phyloP scores from a whole-genome alignment of 441 rosid species.

The Adansonia madagascariensis region DNA sequence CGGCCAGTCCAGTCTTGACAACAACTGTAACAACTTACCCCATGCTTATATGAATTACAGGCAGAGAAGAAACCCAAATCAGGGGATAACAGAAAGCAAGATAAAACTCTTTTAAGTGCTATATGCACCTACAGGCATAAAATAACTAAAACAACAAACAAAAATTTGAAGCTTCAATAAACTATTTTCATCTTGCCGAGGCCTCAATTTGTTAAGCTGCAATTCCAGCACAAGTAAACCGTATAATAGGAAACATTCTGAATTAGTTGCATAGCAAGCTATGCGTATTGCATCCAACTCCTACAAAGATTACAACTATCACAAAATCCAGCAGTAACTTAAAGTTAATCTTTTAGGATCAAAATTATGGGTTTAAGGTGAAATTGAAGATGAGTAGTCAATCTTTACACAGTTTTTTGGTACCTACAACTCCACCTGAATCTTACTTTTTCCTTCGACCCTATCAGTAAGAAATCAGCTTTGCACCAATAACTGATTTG shows the following conservation, averaged over 20 bases:
- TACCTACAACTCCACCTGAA: not conserved
- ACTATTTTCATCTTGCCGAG: slow-evolving; percentile 2
- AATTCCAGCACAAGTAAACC: not conserved
- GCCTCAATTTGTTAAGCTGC: not conserved
- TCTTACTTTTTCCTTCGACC: not conserved
- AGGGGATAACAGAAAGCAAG: not conserved
- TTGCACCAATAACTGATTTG: not conserved
- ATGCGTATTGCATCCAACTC: not conserved
- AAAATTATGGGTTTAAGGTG: not conserved
- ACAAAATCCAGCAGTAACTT: not conserved
- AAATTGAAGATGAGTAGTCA: not conserved
- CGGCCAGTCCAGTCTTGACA: too few relatives aligned
- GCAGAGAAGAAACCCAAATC: not conserved
- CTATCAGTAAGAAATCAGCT: not conserved
- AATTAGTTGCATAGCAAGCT: not conserved
- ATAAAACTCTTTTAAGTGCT: slow-evolving; percentile 14
- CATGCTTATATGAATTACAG: slow-evolving; percentile 5
- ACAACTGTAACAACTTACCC: not conserved
- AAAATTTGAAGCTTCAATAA: not conserved
- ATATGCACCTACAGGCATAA: not conserved
- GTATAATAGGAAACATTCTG: not conserved
- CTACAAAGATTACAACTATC: not conserved
- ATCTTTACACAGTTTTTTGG: not conserved
- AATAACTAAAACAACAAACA: not conserved
- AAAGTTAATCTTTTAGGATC: not conserved